These are phyloP conservation scores for Trichoderma virens DNA, from an alignment of 495 filamentous ascomycete species.

Conservation along the genomic window DNA sequence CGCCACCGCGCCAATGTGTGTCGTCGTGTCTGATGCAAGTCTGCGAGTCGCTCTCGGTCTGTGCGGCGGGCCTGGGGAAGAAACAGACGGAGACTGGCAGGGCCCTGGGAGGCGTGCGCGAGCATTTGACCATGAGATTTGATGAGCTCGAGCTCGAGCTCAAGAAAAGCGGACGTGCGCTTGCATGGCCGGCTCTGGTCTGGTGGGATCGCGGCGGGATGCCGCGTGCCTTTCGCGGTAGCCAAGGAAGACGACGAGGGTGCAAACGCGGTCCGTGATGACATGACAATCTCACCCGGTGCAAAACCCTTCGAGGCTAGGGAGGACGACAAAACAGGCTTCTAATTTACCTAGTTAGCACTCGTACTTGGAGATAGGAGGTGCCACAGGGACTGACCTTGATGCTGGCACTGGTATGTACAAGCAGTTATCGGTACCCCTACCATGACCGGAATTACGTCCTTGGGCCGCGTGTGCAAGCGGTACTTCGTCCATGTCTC, in stretches of 20 bases:
- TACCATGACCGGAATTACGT: too few relatives aligned
- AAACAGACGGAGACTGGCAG: background rate
- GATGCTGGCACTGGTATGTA: too few relatives aligned
- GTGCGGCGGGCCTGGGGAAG: conserved; percentile 5
- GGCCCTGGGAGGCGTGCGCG: background rate
- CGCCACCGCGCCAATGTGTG: background rate
- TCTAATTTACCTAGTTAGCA: background rate
- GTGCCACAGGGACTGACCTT: too few relatives aligned
- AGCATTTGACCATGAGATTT: background rate
- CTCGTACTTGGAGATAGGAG: background rate
- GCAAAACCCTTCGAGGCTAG: background rate
- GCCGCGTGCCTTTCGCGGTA: conserved; percentile 2
- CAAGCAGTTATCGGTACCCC: too few relatives aligned
- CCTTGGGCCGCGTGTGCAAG: too few relatives aligned
- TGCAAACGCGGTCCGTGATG: background rate
- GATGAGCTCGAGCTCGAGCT: background rate
- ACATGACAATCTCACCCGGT: background rate
- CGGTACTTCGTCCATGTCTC: too few relatives aligned
- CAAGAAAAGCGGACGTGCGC: background rate
- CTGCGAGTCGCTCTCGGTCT: conserved; percentile 5
- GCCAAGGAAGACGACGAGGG: background rate
- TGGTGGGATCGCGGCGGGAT: background rate
- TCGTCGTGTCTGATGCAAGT: background rate
- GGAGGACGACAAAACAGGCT: background rate
- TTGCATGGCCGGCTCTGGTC: background rate